Conservation (phyloP, 768 basidiomycete genomes). For the Podaxis carcinomalis region DNA sequence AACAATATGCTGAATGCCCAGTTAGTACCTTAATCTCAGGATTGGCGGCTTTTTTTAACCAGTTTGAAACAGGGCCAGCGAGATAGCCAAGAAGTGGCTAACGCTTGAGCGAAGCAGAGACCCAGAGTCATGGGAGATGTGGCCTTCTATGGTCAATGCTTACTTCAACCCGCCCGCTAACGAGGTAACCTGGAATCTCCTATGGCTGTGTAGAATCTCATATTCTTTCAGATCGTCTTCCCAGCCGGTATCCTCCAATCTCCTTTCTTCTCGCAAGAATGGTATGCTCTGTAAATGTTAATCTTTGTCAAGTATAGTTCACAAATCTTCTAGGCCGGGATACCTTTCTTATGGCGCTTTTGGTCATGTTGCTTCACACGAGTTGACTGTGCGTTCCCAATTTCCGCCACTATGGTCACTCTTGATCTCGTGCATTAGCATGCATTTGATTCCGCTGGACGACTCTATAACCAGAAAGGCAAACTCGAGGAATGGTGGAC, state of each 20-base stretch:
- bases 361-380: slow-evolving; percentile 89
- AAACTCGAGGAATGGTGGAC: slow-evolving; percentile 93
- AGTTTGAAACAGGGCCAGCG: slow-evolving; percentile 39
- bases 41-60: not conserved
- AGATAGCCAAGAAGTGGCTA: slow-evolving; percentile 67
- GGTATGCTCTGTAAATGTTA: slow-evolving; percentile 37
- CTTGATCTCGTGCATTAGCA: slow-evolving; percentile 42
- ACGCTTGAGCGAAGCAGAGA: slow-evolving; percentile 69
- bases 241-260: slow-evolving; percentile 93
- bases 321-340: slow-evolving; percentile 55
- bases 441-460: slow-evolving; percentile 86
- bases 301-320: slow-evolving; percentile 10
- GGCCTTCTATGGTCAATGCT: slow-evolving; percentile 80
- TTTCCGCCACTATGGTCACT: not conserved
- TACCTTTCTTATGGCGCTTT: slow-evolving; percentile 92
- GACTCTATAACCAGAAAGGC: slow-evolving; percentile 88
- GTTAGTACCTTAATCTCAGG: slow-evolving; percentile 26
- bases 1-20: slow-evolving; percentile 70
- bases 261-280: slow-evolving; percentile 82
- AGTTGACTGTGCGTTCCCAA: slow-evolving; percentile 63
- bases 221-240: slow-evolving; percentile 72
- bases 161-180: slow-evolving; percentile 87
- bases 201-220: not conserved
- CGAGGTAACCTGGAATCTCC: slow-evolving; percentile 47
- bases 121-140: slow-evolving; percentile 81